Conservation (phyloP, 805 yeast genomes). For the Kregervanrija fluxuum region DNA sequence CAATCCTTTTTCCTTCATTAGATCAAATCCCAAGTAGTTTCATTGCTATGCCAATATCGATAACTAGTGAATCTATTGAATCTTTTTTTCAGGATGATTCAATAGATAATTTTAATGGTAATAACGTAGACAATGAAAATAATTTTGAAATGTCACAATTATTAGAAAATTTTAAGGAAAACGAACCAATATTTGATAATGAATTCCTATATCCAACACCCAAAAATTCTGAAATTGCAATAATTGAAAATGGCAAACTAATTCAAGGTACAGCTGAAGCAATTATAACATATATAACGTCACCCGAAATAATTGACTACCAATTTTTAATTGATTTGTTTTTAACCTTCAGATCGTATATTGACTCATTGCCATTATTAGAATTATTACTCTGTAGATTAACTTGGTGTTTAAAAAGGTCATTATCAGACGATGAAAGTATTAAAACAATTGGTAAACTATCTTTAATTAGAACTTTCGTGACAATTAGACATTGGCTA, state of each 20-base stretch:
- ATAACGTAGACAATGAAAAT: too few species aligned
- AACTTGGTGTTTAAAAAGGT: constrained; percentile 56
- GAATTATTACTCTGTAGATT: constrained; percentile 57
- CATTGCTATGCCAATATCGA: too few species aligned
- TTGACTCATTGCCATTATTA: constrained; percentile 51
- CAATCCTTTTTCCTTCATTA: too few species aligned
- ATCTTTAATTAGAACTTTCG: constrained; percentile 75
- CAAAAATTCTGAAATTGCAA: constrained; percentile 24
- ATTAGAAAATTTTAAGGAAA: constrained; percentile 22
- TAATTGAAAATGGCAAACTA: constrained; percentile 9
- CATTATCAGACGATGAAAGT: constrained; percentile 13
- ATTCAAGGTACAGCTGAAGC: constrained; percentile 29
- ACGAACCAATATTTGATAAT: constrained; percentile 30
- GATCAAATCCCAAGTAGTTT: too few species aligned
- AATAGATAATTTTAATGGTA: not conserved
- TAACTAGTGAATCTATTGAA: too few species aligned
- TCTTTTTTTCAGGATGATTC: not conserved
- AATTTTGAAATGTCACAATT: constrained; percentile 13
- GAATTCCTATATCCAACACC: constrained; percentile 28
- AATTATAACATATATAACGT: constrained; percentile 54
- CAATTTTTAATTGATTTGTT: constrained; percentile 78
- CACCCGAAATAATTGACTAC: constrained; percentile 72
- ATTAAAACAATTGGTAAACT: constrained; percentile 48
- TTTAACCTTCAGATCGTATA: constrained; percentile 69
- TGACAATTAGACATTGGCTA: constrained; percentile 83